phyloP scores from a whole-genome alignment of 257 asterid genomes.

The Mitragyna speciosa region DNA sequence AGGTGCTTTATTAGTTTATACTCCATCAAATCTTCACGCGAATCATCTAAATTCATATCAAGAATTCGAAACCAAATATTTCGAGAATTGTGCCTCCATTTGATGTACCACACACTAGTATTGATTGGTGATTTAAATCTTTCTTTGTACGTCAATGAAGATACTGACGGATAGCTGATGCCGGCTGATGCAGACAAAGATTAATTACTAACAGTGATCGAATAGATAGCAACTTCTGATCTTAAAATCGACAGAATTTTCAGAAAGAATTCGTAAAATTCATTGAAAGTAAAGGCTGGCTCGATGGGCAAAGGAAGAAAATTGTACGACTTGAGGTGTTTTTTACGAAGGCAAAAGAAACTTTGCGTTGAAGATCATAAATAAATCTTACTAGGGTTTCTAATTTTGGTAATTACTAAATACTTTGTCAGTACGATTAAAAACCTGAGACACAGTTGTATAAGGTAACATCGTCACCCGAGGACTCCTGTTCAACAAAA shows the following conservation, averaged over 20 bases:
- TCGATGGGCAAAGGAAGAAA: background rate
- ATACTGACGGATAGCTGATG: too few species aligned
- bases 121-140: too few species aligned
- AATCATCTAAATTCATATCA: background rate
- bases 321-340: background rate
- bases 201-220: background rate
- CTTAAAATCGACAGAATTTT: background rate
- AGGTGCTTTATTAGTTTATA: background rate
- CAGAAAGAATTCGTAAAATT: background rate
- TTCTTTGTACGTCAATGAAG: background rate
- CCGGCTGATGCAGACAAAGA: background rate
- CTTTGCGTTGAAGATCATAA: background rate
- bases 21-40: background rate
- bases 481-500: too few species aligned
- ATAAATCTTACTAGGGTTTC: slow-evolving; percentile 24
- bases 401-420: slow-evolving; percentile 4
- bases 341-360: background rate
- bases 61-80: background rate
- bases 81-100: background rate
- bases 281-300: background rate
- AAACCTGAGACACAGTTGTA: background rate
- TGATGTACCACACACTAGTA: background rate
- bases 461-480: too few species aligned
- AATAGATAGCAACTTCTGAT: background rate
- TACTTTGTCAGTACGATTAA: too few species aligned